Evolutionary conservation across 208 protist genomes (phyloP).

Genomic region (Angomonas ambiguus): DNA sequence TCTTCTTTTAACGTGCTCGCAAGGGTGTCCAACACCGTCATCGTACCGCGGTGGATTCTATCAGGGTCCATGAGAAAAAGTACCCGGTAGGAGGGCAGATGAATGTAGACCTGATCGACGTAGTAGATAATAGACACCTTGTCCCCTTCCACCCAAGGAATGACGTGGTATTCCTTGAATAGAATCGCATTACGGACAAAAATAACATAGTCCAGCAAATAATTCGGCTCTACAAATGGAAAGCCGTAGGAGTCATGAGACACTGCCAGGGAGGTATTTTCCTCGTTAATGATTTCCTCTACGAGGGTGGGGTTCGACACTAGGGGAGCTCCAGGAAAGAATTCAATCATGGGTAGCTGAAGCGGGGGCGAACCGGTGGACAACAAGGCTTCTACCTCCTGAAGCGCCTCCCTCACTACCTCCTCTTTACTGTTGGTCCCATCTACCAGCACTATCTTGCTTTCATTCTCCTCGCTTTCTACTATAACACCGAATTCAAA

Average conservation of each 20-base stretch:
- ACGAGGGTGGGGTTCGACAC: constrained; percentile 45
- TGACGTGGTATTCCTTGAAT: constrained; percentile 62
- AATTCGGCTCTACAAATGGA: constrained; percentile 81
- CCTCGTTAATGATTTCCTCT: constrained; percentile 44
- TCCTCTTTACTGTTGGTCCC: constrained; percentile 31
- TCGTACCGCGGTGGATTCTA: constrained; percentile 24
- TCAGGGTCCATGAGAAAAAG: constrained; percentile 39
- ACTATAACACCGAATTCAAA: constrained; percentile 67
- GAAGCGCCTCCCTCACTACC: constrained; percentile 29
- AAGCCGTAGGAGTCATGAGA: constrained; percentile 35
- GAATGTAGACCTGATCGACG: constrained; percentile 51
- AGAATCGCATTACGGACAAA: constrained; percentile 61
- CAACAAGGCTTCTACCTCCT: constrained; percentile 26
- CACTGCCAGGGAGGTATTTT: constrained; percentile 30
- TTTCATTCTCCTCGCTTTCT: constrained; percentile 18
- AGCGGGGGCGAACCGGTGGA: constrained; percentile 22
- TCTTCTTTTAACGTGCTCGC: constrained; percentile 1
- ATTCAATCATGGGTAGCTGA: constrained; percentile 40
- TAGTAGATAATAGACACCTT: constrained; percentile 76
- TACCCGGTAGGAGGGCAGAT: constrained; percentile 73
- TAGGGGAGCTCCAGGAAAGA: constrained; percentile 57
- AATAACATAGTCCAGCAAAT: constrained; percentile 71
- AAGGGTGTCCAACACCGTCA: constrained; percentile 17
- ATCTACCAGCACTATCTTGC: constrained; percentile 43
- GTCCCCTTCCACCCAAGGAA: constrained; percentile 76